Evolutionary conservation across 108 stramenopile genomes (phyloP).

Genomic region (Conticribra weissflogii): DNA sequence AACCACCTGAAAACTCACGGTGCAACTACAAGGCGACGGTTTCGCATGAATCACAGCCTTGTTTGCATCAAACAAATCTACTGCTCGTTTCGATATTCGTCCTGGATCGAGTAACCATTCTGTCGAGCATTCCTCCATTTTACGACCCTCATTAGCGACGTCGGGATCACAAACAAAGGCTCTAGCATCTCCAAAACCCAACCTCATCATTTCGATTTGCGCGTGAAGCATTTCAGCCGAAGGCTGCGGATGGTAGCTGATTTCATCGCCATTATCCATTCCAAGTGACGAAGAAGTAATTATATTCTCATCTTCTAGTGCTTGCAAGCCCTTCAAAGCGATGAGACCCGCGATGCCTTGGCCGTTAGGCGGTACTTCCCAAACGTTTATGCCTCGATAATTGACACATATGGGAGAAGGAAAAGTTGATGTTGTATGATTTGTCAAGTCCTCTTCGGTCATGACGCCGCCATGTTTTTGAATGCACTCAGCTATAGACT

Average conservation of each 20-base stretch:
- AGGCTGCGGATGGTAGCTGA: slow-evolving; percentile 40
- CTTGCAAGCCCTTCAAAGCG: slow-evolving; percentile 81
- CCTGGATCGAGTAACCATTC: slow-evolving; percentile 58
- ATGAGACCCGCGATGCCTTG: slow-evolving; percentile 94
- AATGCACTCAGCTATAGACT: slow-evolving; percentile 82
- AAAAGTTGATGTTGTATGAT: slow-evolving; percentile 67
- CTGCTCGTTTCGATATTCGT: slow-evolving; percentile 61
- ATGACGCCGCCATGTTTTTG: slow-evolving; percentile 83
- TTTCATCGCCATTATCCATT: neutral
- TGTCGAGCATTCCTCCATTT: slow-evolving; percentile 10
- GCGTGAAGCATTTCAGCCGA: slow-evolving; percentile 69
- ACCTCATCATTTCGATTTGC: slow-evolving; percentile 89
- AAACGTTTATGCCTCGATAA: slow-evolving; percentile 77
- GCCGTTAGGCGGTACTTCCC: slow-evolving; percentile 95
- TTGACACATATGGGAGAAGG: slow-evolving; percentile 76
- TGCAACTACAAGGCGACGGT: slow-evolving; percentile 74
- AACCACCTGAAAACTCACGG: slow-evolving; percentile 93
- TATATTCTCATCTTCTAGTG: slow-evolving; percentile 47
- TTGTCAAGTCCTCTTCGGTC: slow-evolving; percentile 82
- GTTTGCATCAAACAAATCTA: slow-evolving; percentile 56
- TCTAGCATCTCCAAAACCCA: slow-evolving; percentile 91
- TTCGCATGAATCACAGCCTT: slow-evolving; percentile 61
- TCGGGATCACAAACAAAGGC: slow-evolving; percentile 75
- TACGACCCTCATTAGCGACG: slow-evolving; percentile 47
- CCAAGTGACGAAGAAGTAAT: slow-evolving; percentile 25